Conservation (phyloP, 305 asterid species). For the Solanum aculeatissimum region DNA sequence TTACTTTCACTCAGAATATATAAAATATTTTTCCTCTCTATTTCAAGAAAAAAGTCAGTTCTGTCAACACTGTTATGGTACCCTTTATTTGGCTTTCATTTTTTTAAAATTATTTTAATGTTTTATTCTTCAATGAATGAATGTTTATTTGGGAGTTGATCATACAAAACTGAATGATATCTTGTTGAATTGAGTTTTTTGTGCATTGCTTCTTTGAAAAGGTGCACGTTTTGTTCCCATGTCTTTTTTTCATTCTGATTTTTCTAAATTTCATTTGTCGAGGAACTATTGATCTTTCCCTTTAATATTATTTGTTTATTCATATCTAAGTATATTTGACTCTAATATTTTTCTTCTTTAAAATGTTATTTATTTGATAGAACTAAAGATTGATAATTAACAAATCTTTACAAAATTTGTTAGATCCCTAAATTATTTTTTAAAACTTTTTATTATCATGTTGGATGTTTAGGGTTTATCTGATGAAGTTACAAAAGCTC, state of each 20-base stretch:
- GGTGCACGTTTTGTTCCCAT: neutral
- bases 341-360: neutral
- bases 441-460: neutral
- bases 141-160: neutral
- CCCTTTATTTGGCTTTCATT: neutral
- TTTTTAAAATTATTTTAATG: neutral
- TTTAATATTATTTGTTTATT: too few relatives aligned
- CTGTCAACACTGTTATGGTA: constrained; percentile 48
- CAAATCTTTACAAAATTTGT: neutral
- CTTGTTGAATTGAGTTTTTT: neutral
- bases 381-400: neutral
- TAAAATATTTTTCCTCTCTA: neutral
- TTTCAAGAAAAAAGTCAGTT: neutral
- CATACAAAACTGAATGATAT: too few relatives aligned
- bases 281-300: neutral
- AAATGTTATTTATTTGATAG: neutral
- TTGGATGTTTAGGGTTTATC: neutral
- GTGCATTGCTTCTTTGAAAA: neutral
- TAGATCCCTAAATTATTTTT: neutral
- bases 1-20: neutral
- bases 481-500: neutral
- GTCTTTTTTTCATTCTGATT: neutral
- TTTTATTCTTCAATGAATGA: neutral
- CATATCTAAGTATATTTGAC: neutral
- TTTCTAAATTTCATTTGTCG: neutral